Percentiles rank a stretch among this genome's conserved stretches.
Evolutionary conservation across 352 stramenopile genomes (phyloP).

Genomic region (Saprolegnia diclina): DNA sequence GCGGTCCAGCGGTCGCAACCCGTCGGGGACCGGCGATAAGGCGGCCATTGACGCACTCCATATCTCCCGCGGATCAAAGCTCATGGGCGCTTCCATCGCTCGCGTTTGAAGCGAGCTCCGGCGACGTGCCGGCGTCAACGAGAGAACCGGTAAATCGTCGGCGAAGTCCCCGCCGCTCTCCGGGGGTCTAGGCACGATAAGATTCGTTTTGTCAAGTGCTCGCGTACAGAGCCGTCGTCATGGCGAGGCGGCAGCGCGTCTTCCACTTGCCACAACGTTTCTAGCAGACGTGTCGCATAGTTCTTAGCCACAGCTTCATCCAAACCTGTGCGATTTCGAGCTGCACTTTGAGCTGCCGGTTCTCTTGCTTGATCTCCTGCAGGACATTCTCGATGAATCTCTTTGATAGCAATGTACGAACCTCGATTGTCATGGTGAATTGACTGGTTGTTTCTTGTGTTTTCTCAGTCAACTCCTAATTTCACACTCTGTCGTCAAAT

Average conservation of each 20-base stretch:
- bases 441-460: not conserved
- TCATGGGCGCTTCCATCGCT: not conserved
- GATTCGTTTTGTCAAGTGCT: conserved; percentile 35
- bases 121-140: conserved; percentile 27
- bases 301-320: not conserved
- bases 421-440: conserved; percentile 38
- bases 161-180: conserved; percentile 21
- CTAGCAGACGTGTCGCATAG: conserved; percentile 28
- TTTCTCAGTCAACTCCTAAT: conserved; percentile 7
- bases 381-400: conserved; percentile 42
- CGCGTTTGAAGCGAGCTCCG: not conserved
- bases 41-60: conserved; percentile 48
- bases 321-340: conserved; percentile 49
- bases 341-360: conserved; percentile 47
- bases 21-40: no score
- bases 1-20: not conserved
- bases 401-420: conserved; percentile 54
- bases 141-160: conserved; percentile 37
- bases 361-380: conserved; percentile 58
- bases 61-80: conserved; percentile 54
- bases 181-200: conserved; percentile 23
- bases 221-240: no score
- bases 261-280: conserved; percentile 75
- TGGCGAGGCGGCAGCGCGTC: conserved; percentile 42
- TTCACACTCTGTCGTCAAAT: no score